These are phyloP conservation scores for Penicillium corylophilum DNA, from an alignment of 2,329 filamentous ascomycete species.

Conservation along the genomic window DNA sequence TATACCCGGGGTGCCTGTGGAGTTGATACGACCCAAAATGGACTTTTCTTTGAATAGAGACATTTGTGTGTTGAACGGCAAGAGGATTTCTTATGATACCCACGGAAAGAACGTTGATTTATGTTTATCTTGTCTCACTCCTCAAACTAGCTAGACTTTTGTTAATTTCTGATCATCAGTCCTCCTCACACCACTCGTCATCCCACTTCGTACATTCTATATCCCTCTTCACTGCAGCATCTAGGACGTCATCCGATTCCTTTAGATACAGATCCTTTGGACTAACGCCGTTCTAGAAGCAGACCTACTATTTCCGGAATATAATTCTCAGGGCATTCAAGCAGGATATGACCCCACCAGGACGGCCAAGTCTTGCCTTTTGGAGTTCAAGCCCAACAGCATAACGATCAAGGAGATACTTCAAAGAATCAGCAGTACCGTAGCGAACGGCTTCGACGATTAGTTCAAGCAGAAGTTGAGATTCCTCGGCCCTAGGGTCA, in stretches of 20 bases:
- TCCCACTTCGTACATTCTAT: too few relatives aligned
- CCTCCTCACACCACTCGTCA: not conserved
- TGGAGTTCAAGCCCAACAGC: not conserved
- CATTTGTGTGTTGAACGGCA: not conserved
- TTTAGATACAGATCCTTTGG: too few relatives aligned
- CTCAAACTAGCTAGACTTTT: too few relatives aligned
- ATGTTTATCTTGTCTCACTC: not conserved
- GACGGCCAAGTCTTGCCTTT: not conserved
- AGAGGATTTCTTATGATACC: not conserved
- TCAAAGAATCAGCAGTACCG: too few relatives aligned
- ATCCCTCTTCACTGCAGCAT: too few relatives aligned
- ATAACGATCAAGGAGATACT: not conserved
- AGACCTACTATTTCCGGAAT: not conserved
- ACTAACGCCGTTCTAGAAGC: not conserved
- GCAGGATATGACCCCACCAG: not conserved
- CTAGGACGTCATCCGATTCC: too few relatives aligned
- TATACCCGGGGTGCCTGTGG: constrained; percentile 1
- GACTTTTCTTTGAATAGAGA: not conserved
- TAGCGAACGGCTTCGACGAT: too few relatives aligned
- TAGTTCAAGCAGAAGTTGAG: too few relatives aligned
- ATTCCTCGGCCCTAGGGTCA: too few relatives aligned
- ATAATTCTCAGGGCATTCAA: not conserved
- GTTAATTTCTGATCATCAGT: not conserved
- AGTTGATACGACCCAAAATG: constrained; percentile 4
- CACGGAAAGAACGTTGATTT: not conserved